These are phyloP conservation scores for Vigna hirtella DNA, from an alignment of 306 rosid species.

Conservation along the genomic window DNA sequence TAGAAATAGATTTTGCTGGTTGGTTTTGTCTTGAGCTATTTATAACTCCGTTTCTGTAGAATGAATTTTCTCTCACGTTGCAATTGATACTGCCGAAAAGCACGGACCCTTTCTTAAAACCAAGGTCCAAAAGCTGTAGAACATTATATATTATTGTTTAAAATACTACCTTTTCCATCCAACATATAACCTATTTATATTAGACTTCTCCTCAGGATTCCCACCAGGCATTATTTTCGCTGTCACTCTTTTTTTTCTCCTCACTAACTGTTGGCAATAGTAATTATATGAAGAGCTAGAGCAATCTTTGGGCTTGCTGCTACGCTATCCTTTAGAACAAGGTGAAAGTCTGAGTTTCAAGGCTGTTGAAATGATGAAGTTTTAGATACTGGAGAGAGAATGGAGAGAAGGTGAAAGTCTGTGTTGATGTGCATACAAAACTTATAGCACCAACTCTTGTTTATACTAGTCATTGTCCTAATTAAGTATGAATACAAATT, in stretches of 20 bases:
- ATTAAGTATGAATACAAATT: background rate
- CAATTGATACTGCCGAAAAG: background rate
- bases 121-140: background rate
- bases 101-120: background rate
- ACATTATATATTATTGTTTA: background rate
- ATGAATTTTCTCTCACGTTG: background rate
- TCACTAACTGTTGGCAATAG: background rate
- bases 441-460: background rate
- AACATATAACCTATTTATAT: background rate
- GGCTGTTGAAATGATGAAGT: background rate
- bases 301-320: background rate
- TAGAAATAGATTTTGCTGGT: background rate
- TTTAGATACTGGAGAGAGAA: background rate
- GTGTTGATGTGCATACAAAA: background rate
- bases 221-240: background rate
- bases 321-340: slow-evolving; percentile 11
- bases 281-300: slow-evolving; percentile 20
- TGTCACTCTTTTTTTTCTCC: background rate
- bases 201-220: background rate
- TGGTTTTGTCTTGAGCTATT: background rate
- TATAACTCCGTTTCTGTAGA: background rate
- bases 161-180: background rate
- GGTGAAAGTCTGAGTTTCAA: background rate
- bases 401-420: background rate
- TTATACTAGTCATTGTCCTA: background rate